These are phyloP conservation scores for Lippia alba DNA, from an alignment of 305 asterid genomes.

Conservation along the genomic window DNA sequence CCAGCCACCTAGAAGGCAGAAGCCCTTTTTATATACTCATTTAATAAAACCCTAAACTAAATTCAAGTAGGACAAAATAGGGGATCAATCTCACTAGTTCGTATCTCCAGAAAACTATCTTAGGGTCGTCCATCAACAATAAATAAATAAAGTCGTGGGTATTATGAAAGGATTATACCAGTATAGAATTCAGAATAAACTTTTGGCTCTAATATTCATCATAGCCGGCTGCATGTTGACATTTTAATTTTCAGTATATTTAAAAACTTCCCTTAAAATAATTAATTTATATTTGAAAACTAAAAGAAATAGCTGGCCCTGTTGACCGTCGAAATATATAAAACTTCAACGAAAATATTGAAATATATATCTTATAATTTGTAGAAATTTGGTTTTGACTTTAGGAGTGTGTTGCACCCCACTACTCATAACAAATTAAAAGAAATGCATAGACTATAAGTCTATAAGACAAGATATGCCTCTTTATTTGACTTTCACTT, in stretches of 20 bases:
- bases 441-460: background rate
- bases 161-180: background rate
- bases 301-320: too few relatives aligned
- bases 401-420: constrained; percentile 27
- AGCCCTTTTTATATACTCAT: too few relatives aligned
- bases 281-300: too few relatives aligned
- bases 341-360: constrained; percentile 11
- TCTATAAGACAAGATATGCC: constrained; percentile 12
- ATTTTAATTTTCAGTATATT: background rate
- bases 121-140: too few relatives aligned
- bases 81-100: too few relatives aligned
- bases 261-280: background rate
- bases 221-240: too few relatives aligned
- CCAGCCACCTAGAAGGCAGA: too few relatives aligned
- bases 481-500: constrained; percentile 32
- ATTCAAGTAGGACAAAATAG: too few relatives aligned
- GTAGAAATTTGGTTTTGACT: constrained; percentile 5
- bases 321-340: too few relatives aligned
- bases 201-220: background rate
- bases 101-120: too few relatives aligned
- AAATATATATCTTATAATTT: background rate
- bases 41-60: too few relatives aligned
- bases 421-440: background rate
- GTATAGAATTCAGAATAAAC: background rate
- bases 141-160: background rate